Conservation (phyloP, 768 basidiomycete genomes). For the Boletus barrowsii region DNA sequence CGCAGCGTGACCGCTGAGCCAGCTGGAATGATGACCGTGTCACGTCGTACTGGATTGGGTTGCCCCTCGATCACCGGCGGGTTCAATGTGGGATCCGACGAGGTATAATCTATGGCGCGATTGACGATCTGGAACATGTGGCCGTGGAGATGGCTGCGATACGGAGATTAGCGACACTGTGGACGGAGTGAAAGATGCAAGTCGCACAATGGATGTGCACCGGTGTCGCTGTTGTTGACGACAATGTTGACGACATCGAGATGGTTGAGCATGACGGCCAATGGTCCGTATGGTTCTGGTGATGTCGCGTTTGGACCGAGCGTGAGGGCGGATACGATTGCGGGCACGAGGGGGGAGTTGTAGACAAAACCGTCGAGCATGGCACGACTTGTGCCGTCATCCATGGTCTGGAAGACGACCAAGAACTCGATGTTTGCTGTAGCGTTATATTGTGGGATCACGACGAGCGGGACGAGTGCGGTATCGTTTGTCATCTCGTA, state of each 20-base stretch:
- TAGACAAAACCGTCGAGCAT: slow-evolving; percentile 71
- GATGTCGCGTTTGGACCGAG: slow-evolving; percentile 72
- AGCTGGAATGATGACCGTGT: slow-evolving; percentile 78
- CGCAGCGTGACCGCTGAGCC: slow-evolving; percentile 69
- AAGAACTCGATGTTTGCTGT: slow-evolving; percentile 67
- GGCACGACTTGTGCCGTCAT: slow-evolving; percentile 82
- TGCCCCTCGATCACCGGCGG: slow-evolving; percentile 77
- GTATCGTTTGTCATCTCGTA: slow-evolving; percentile 69
- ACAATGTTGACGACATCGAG: slow-evolving; percentile 76
- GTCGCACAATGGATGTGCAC: slow-evolving; percentile 82
- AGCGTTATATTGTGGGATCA: slow-evolving; percentile 45
- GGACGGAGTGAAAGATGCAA: neutral
- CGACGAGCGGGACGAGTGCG: slow-evolving; percentile 59
- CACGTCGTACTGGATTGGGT: slow-evolving; percentile 86
- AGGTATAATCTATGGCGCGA: slow-evolving; percentile 66
- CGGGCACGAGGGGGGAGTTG: slow-evolving; percentile 68
- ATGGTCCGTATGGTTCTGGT: slow-evolving; percentile 73
- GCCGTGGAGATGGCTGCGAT: slow-evolving; percentile 80
- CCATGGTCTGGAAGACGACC: slow-evolving; percentile 79
- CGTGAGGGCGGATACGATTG: slow-evolving; percentile 70
- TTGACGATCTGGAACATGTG: slow-evolving; percentile 83
- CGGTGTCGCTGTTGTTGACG: slow-evolving; percentile 66
- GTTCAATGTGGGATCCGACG: slow-evolving; percentile 72
- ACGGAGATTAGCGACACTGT: neutral
- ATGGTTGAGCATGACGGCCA: slow-evolving; percentile 72